These are phyloP conservation scores for Kluyveromyces sp. DNA, from an alignment of 1,139 yeast species.

Conservation along the genomic window DNA sequence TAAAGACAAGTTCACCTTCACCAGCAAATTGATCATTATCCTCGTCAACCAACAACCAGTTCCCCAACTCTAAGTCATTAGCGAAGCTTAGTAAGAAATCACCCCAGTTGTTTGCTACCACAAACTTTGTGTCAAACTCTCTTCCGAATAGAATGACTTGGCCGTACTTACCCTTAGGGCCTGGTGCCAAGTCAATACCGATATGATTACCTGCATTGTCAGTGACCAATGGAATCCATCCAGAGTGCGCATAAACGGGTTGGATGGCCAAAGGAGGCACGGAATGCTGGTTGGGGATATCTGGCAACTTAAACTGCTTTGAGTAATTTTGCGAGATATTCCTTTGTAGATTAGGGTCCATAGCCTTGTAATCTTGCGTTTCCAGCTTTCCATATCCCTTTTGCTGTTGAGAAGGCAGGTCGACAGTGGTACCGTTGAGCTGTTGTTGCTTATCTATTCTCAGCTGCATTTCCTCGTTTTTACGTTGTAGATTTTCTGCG, in stretches of 20 bases:
- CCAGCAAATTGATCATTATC: constrained; percentile 53
- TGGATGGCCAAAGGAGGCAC: constrained; percentile 70
- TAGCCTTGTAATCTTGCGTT: constrained; percentile 17
- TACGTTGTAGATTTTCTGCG: constrained; percentile 36
- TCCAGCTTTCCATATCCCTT: constrained; percentile 23
- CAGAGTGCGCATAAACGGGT: constrained; percentile 70
- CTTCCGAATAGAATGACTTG: constrained; percentile 85
- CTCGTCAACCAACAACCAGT: constrained; percentile 57
- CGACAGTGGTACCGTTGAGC: constrained; percentile 6
- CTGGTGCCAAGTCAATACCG: constrained; percentile 85
- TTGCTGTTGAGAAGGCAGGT: constrained; percentile 7
- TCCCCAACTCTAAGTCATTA: constrained; percentile 73
- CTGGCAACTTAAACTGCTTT: constrained; percentile 29
- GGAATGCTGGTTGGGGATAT: constrained; percentile 55
- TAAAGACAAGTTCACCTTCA: constrained; percentile 66
- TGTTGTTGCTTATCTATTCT: not conserved
- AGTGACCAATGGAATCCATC: constrained; percentile 86
- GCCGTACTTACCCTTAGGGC: constrained; percentile 64
- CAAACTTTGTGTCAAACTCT: constrained; percentile 78
- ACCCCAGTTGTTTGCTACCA: constrained; percentile 75
- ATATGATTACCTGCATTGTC: constrained; percentile 87
- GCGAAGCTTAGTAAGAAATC: constrained; percentile 74
- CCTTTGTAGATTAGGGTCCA: constrained; percentile 23
- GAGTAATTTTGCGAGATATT: constrained; percentile 19
- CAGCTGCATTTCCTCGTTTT: constrained; percentile 17